phyloP scores from a whole-genome alignment of 139 green algal genomes.

The Chlamydomonas applanata region DNA sequence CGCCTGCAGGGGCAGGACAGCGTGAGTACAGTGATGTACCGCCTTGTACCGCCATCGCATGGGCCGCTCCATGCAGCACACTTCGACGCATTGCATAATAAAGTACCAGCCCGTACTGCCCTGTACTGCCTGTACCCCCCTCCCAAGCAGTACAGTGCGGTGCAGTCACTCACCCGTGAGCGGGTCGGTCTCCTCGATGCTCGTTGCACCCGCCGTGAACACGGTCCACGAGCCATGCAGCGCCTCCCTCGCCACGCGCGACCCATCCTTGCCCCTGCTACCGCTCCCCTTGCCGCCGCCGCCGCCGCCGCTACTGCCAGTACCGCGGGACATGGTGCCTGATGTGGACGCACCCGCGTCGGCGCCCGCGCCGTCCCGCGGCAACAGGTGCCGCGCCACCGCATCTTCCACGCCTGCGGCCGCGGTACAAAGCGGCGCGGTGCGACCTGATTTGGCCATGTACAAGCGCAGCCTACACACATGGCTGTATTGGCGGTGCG shows the following conservation, averaged over 20 bases:
- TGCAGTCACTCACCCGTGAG: slow-evolving; percentile 32
- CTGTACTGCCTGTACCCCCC: too few relatives aligned
- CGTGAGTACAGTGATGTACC: too few relatives aligned
- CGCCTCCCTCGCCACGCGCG: slow-evolving; percentile 11
- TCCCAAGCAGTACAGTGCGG: too few relatives aligned
- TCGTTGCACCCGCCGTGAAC: slow-evolving; percentile 32
- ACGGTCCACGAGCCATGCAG: slow-evolving; percentile 33
- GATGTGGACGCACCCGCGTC: neutral
- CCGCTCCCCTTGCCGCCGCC: neutral
- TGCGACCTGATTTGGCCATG: too few relatives aligned
- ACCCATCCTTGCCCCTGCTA: neutral
- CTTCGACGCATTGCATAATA: too few relatives aligned
- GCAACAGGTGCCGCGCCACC: neutral
- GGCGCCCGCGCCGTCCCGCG: too few relatives aligned
- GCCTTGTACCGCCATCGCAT: too few relatives aligned
- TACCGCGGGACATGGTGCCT: neutral
- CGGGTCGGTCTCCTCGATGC: slow-evolving; percentile 31
- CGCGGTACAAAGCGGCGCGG: neutral
- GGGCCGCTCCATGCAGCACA: too few relatives aligned
- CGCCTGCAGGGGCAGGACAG: slow-evolving; percentile 5
- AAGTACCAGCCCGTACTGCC: too few relatives aligned
- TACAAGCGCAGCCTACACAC: too few relatives aligned
- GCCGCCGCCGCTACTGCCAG: neutral
- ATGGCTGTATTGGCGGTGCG: too few relatives aligned
- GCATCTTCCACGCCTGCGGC: neutral